Conservation (phyloP, 805 yeast genomes). For the Candida silvicultrix region DNA sequence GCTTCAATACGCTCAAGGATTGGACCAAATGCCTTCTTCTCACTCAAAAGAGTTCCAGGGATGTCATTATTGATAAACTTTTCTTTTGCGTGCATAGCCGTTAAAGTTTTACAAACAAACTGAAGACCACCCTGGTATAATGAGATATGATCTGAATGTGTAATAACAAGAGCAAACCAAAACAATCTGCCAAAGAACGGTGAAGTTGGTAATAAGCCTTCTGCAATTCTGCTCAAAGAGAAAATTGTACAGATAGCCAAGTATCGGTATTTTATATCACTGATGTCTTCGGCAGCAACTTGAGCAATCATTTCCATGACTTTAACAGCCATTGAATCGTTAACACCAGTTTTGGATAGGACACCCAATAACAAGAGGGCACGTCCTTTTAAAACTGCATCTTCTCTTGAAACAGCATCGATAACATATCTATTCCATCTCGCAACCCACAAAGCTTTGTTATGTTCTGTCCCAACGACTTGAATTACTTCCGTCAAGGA, state of each 20-base stretch:
- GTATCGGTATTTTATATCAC: constrained; percentile 17
- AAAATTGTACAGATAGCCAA: constrained; percentile 30
- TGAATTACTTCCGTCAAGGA: constrained; percentile 46
- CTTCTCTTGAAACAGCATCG: constrained; percentile 50
- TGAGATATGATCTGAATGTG: constrained; percentile 27
- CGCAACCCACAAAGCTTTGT: constrained; percentile 49
- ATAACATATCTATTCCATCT: constrained; percentile 62
- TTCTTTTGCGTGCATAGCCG: constrained; percentile 26
- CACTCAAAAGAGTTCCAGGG: constrained; percentile 24
- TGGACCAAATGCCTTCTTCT: constrained; percentile 30
- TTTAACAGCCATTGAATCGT: constrained; percentile 42
- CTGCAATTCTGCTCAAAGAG: constrained; percentile 32
- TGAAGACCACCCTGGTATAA: constrained; percentile 35
- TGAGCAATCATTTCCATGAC: constrained; percentile 27
- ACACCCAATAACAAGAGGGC: constrained; percentile 68
- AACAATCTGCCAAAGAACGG: constrained; percentile 25
- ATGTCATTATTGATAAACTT: constrained; percentile 19
- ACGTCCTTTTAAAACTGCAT: constrained; percentile 58
- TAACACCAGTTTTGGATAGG: constrained; percentile 55
- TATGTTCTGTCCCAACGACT: constrained; percentile 38
- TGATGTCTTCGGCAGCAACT: constrained; percentile 24
- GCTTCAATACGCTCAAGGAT: constrained; percentile 37
- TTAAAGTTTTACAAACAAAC: constrained; percentile 30
- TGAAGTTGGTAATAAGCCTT: constrained; percentile 30
- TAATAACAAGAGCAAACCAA: constrained; percentile 30